Evolutionary conservation across 1,284 basidiomycete genomes (phyloP).

Genomic region (Apiotrichum akiyoshidainum): DNA sequence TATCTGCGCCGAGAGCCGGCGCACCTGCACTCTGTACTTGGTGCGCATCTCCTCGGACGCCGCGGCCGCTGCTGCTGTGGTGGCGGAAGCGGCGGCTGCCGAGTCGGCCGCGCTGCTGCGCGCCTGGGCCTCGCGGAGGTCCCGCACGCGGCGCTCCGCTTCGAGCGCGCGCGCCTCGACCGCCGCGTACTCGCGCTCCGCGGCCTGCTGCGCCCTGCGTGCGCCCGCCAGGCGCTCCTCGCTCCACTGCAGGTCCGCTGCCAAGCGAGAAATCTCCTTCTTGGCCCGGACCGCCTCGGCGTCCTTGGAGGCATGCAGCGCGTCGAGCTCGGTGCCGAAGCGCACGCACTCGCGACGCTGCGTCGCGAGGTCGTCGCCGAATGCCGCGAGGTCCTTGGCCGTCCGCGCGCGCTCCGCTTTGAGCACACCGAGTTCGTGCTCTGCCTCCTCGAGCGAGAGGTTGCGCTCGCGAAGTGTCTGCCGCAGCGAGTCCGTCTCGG

Average conservation of each 20-base stretch:
- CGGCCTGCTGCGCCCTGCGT: constrained; percentile 19
- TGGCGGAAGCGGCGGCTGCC: neutral
- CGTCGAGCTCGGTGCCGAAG: constrained; percentile 58
- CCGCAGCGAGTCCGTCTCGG: constrained; percentile 17
- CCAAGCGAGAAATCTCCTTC: neutral
- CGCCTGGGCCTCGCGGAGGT: neutral
- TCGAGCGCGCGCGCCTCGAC: constrained; percentile 1
- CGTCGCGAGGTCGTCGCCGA: constrained; percentile 35
- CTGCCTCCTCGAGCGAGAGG: constrained; percentile 18
- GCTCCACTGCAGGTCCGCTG: constrained; percentile 3
- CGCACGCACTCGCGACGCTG: constrained; percentile 56
- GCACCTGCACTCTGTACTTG: constrained; percentile 36
- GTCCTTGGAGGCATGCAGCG: constrained; percentile 53
- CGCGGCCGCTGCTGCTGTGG: neutral
- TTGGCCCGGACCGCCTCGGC: neutral
- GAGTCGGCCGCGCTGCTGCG: neutral
- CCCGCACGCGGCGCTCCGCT: neutral
- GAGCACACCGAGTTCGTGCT: constrained; percentile 19
- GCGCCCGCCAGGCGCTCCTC: constrained; percentile 15
- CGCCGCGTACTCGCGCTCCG: constrained; percentile 6
- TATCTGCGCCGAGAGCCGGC: constrained; percentile 58
- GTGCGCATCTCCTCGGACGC: constrained; percentile 10
- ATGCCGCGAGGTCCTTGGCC: constrained; percentile 29
- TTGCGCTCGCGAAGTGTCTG: constrained; percentile 15
- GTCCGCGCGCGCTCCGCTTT: constrained; percentile 16